Conservation (phyloP, 2,329 filamentous ascomycete genomes). For the Fusarium sp. region DNA sequence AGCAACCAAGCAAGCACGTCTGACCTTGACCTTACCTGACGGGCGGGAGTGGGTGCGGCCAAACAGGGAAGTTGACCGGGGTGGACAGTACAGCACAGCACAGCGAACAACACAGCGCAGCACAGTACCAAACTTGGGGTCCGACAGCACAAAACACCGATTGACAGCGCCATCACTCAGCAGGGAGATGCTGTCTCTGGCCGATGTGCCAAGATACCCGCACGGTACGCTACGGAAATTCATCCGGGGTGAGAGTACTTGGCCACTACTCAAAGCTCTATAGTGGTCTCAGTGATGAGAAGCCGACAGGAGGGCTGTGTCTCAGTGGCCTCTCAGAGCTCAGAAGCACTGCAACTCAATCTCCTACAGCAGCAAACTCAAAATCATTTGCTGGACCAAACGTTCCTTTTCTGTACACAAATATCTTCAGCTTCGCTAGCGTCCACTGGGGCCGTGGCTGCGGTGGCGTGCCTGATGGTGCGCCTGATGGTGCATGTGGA, state of each 20-base stretch:
- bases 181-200: slow-evolving; percentile 25
- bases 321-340: neutral
- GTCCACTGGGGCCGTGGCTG: slow-evolving; percentile 40
- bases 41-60: slow-evolving; percentile 41
- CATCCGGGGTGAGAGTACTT: slow-evolving; percentile 33
- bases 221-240: slow-evolving; percentile 33
- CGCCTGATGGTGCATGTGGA: slow-evolving; percentile 27
- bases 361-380: neutral
- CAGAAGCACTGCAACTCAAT: neutral
- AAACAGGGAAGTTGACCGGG: slow-evolving; percentile 42
- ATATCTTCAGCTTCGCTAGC: slow-evolving; percentile 33
- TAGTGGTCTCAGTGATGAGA: neutral
- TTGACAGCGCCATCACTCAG: slow-evolving; percentile 11
- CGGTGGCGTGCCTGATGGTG: slow-evolving; percentile 41
- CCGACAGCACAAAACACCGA: slow-evolving; percentile 7
- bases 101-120: slow-evolving; percentile 19
- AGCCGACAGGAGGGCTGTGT: neutral
- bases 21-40: slow-evolving; percentile 34
- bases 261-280: neutral
- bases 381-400: neutral
- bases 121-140: slow-evolving; percentile 26
- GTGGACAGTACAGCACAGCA: slow-evolving; percentile 26
- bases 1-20: neutral
- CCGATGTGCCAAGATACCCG: slow-evolving; percentile 36
- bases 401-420: slow-evolving; percentile 17